Percentiles rank a stretch among this genome's conserved stretches.
Conservation (phyloP, 1,284 basidiomycete genomes). For the Ustilago vetiveriae region DNA sequence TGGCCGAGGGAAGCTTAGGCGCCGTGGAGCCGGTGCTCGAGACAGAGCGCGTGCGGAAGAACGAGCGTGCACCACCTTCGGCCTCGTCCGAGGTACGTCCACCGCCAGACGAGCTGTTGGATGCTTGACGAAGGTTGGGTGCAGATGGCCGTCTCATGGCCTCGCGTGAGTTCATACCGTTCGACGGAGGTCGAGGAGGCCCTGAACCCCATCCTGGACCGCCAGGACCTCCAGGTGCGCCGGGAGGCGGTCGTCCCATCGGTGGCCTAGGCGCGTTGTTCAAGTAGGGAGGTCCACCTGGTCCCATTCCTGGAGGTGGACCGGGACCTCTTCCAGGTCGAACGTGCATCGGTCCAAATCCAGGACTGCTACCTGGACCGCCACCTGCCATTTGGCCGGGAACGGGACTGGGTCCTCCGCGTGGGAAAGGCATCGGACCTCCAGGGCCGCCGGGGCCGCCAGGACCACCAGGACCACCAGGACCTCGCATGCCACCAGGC, state of each 20-base stretch:
- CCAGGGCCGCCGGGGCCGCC: conserved; percentile 6
- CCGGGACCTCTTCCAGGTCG: conserved; percentile 28
- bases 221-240: conserved; percentile 6
- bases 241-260: conserved; percentile 30
- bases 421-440: conserved; percentile 25
- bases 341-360: conserved; percentile 30
- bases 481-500: conserved; percentile 25
- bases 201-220: conserved; percentile 17
- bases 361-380: conserved; percentile 22
- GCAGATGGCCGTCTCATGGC: conserved; percentile 46
- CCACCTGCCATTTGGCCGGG: conserved; percentile 35
- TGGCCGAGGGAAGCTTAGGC: conserved; percentile 55
- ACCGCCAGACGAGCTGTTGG: conserved; percentile 27
- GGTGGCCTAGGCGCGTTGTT: conserved; percentile 34
- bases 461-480: conserved; percentile 13
- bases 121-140: conserved; percentile 52
- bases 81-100: conserved; percentile 40
- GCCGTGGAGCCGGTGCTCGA: conserved; percentile 41
- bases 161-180: conserved; percentile 29
- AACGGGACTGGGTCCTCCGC: conserved; percentile 35
- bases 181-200: conserved; percentile 16
- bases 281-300: conserved; percentile 35
- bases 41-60: conserved; percentile 46
- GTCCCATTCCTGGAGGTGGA: conserved; percentile 18
- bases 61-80: conserved; percentile 9